Percentiles rank a stretch among this genome's conserved stretches.
Conservation (phyloP, 2,329 filamentous ascomycete genomes). For the Nothopassalora personata region DNA sequence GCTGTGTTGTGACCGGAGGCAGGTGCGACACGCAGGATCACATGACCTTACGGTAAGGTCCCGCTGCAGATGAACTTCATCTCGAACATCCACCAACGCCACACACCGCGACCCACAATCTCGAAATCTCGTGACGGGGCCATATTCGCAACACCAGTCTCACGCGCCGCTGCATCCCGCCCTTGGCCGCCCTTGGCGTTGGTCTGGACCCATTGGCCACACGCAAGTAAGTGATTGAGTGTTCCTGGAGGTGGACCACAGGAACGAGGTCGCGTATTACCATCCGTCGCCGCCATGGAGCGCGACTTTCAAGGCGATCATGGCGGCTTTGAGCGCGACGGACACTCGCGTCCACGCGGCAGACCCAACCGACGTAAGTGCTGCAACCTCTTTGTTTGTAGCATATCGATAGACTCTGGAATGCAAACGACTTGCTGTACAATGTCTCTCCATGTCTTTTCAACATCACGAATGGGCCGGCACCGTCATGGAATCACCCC, state of each 20-base stretch:
- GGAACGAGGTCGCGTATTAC: background rate
- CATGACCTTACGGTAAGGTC: background rate
- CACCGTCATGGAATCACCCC: background rate
- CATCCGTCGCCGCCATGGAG: slow-evolving; percentile 23
- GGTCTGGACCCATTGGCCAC: background rate
- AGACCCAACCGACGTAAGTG: slow-evolving; percentile 24
- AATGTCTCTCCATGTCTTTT: background rate
- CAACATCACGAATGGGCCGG: background rate
- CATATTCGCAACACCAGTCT: background rate
- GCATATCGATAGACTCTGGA: slow-evolving; percentile 13
- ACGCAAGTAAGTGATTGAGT: background rate
- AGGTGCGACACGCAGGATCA: background rate
- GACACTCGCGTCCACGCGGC: slow-evolving; percentile 16
- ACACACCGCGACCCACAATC: background rate
- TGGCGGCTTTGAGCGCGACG: slow-evolving; percentile 23
- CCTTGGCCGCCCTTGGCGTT: background rate
- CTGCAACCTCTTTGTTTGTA: slow-evolving; percentile 5
- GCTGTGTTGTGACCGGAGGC: background rate
- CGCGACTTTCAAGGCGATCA: slow-evolving; percentile 21
- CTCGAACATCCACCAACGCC: background rate
- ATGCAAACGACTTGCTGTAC: slow-evolving; percentile 11
- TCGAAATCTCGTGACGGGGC: background rate
- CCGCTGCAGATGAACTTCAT: background rate
- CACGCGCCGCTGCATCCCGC: background rate
- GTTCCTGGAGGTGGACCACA: background rate